A percentile compares a stretch with the other conserved stretches of the same genome.
Conservation (phyloP, 441 rosid genomes). For the Pelargonium exstipulatum region DNA sequence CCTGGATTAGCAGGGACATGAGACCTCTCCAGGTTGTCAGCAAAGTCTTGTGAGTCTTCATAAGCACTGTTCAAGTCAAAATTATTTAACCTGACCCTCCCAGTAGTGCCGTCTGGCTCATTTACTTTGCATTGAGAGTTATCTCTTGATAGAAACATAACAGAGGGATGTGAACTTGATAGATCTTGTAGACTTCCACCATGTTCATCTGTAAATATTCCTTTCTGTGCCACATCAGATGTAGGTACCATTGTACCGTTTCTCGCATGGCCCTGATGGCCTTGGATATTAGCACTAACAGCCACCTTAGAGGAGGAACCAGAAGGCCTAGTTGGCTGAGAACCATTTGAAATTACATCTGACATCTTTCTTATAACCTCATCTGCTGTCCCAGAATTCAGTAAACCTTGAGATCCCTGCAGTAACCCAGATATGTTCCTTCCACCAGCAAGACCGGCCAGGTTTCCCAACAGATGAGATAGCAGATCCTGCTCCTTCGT, state of each 20-base stretch:
- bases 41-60: conserved; percentile 35
- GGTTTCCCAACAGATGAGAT: conserved; percentile 37
- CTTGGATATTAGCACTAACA: conserved; percentile 21
- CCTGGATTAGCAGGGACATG: conserved; percentile 21
- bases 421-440: conserved; percentile 33
- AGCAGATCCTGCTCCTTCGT: conserved; percentile 35
- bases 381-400: conserved; percentile 19
- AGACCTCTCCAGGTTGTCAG: conserved; percentile 24
- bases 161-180: conserved; percentile 22
- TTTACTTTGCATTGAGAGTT: conserved; percentile 19
- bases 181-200: conserved; percentile 17
- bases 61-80: conserved; percentile 50
- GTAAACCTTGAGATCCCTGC: conserved; percentile 35
- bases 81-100: conserved; percentile 28
- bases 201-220: conserved; percentile 13
- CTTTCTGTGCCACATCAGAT: conserved; percentile 28
- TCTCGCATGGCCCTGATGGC: conserved; percentile 21
- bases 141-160: conserved; percentile 21
- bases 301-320: conserved; percentile 29
- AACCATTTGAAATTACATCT: conserved; percentile 20
- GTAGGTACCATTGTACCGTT: conserved; percentile 23
- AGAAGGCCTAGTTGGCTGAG: conserved; percentile 35
- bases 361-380: conserved; percentile 26
- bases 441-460: conserved; percentile 28
- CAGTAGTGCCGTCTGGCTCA: conserved; percentile 24